Evolutionary conservation across 345 rosid genomes (phyloP), one percentile per base, ranked within the genome.

Genomic region (Eucalyptus shirleyi): DNA sequence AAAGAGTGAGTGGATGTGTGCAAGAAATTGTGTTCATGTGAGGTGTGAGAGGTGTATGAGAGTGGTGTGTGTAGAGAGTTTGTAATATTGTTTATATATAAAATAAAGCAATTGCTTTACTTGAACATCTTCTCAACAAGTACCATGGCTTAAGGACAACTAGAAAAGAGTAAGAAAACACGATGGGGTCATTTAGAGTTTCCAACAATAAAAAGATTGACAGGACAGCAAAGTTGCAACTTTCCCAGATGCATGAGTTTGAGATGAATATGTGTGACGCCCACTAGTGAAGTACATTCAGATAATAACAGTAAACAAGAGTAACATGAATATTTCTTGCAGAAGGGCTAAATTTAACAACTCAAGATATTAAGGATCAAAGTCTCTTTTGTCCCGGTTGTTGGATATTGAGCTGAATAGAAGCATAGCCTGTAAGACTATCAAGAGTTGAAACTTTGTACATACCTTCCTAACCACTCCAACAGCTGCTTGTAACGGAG

Each of bases 401-500:
- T 77, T 77, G 47, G 47, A 21, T 40, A 77, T 40, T 40, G 2
- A 26, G 88, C 88, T 21, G 47, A 51, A 77, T 40, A 40, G 47
- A 40, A 77, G 83, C 83, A 40, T 40, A 77, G 47, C 15, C 47
- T 26, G 23, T 16, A 23, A 45, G 65, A 21, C 18, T 21, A 53
- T 53, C 24, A 21, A 53, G 59, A 53, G 59, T 26, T 47, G 26
- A 69, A 34, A 49, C 13, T 44, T 67, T 50, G 24, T 60, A 37
- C 32, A 87, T 94, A 98, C 99, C 99, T 96, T 97, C 89, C 95
- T 98, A 90, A 98, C 99, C 65, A 96, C 99, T 77, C 97, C 98
- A 86, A 98, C 97, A 42, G 99, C 99, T 81, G 99, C 99, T 91
- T 98, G 98, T 91, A 97, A 92, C 32, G 99, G 99, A 88, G 99